phyloP scores from a whole-genome alignment of 1,284 basidiomycete species.

The Rhizopogon hawkerae region DNA sequence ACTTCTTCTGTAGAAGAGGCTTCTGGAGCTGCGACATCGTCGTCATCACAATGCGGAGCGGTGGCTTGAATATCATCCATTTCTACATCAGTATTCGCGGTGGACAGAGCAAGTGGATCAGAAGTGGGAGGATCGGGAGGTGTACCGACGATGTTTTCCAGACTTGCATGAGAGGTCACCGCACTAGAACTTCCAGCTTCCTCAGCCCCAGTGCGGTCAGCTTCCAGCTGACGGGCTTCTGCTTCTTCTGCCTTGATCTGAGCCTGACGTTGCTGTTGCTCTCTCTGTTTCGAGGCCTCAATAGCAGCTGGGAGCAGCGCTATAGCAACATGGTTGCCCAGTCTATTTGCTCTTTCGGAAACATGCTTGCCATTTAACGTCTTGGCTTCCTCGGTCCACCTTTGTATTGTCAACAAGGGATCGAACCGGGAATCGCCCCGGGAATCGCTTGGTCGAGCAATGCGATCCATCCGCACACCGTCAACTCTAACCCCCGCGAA shows the following conservation, averaged over 20 bases:
- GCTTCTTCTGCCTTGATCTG: constrained; percentile 32
- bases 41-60: constrained; percentile 7
- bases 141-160: neutral
- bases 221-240: constrained; percentile 28
- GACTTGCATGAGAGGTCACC: constrained; percentile 7
- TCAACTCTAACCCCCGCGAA: constrained; percentile 36
- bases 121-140: neutral
- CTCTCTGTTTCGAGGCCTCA: constrained; percentile 49
- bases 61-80: neutral
- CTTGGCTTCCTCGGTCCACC: constrained; percentile 87
- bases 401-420: constrained; percentile 75
- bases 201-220: constrained; percentile 17
- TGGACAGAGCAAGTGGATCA: neutral
- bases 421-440: constrained; percentile 53
- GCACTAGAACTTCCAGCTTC: constrained; percentile 23
- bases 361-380: constrained; percentile 72
- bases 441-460: constrained; percentile 39
- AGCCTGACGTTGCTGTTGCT: constrained; percentile 40
- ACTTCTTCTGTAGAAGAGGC: constrained; percentile 11
- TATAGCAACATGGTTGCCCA: constrained; percentile 69
- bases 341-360: constrained; percentile 55
- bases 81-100: constrained; percentile 2
- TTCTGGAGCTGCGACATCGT: constrained; percentile 12
- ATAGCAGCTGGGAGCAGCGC: constrained; percentile 78
- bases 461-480: constrained; percentile 49